Evolutionary conservation across 2,329 filamentous ascomycete species (phyloP).

Genomic region (Diaporthe velutina): DNA sequence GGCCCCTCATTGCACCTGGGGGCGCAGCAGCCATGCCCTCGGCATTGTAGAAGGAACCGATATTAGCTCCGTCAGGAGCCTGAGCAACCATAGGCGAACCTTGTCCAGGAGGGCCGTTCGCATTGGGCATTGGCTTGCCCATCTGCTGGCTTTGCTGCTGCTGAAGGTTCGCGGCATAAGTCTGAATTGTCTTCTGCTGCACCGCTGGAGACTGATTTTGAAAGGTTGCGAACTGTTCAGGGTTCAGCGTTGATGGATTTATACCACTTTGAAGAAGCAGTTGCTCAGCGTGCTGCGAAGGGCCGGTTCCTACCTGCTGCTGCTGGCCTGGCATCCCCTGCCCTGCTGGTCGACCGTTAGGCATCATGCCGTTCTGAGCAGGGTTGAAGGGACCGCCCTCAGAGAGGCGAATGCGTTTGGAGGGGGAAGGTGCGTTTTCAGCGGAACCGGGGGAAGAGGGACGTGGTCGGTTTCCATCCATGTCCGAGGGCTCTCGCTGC

Average conservation of each 20-base stretch:
- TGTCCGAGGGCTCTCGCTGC: constrained; percentile 88
- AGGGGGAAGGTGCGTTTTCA: constrained; percentile 92
- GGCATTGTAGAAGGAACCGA: constrained; percentile 74
- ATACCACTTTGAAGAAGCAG: constrained; percentile 79
- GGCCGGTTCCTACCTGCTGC: constrained; percentile 69
- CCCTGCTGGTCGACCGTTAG: constrained; percentile 76
- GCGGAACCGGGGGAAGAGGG: constrained; percentile 85
- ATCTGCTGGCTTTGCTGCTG: constrained; percentile 86
- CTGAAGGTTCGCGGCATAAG: constrained; percentile 87
- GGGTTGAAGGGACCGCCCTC: constrained; percentile 79
- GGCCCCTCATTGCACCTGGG: constrained; percentile 69
- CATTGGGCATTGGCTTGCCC: constrained; percentile 85
- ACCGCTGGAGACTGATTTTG: constrained; percentile 67
- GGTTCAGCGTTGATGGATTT: constrained; percentile 79
- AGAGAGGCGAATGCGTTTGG: constrained; percentile 88
- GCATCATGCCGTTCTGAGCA: constrained; percentile 77
- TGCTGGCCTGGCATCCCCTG: constrained; percentile 78
- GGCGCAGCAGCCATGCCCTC: constrained; percentile 66
- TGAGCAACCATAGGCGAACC: constrained; percentile 86
- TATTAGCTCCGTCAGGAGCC: constrained; percentile 73
- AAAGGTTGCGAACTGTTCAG: constrained; percentile 79
- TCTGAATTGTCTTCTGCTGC: constrained; percentile 87
- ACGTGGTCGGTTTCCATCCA: constrained; percentile 86
- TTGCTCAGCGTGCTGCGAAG: constrained; percentile 62
- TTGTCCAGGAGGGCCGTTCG: constrained; percentile 78